phyloP scores from a whole-genome alignment of 805 yeast species.

The Ogataea saltuana region DNA sequence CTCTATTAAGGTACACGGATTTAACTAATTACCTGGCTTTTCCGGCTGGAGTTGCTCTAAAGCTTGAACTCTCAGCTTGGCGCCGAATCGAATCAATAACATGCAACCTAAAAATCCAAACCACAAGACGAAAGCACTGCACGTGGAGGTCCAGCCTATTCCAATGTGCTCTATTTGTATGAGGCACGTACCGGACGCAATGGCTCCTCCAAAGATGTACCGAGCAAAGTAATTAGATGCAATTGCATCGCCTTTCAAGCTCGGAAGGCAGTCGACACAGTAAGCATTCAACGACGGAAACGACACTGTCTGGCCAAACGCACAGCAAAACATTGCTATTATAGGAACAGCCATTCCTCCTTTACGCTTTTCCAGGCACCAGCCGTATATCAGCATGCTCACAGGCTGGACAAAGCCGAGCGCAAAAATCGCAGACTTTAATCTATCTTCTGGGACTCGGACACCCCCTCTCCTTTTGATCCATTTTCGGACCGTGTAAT shows the following conservation, averaged over 20 bases:
- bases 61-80: conserved; percentile 33
- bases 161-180: conserved; percentile 49
- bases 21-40: not conserved
- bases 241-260: conserved; percentile 54
- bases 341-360: conserved; percentile 61
- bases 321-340: conserved; percentile 48
- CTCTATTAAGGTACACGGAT: no score
- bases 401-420: conserved; percentile 48
- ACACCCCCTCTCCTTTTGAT: conserved; percentile 42
- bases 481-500: conserved; percentile 45
- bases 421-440: conserved; percentile 42
- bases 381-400: conserved; percentile 51
- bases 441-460: conserved; percentile 54
- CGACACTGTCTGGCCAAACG: conserved; percentile 50
- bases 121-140: conserved; percentile 46
- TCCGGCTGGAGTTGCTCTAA: conserved; percentile 5
- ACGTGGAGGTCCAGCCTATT: conserved; percentile 57
- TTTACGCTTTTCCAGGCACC: conserved; percentile 47
- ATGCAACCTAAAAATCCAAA: conserved; percentile 38
- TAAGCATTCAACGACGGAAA: conserved; percentile 58
- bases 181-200: conserved; percentile 52
- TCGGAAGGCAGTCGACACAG: conserved; percentile 59
- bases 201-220: conserved; percentile 48
- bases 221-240: conserved; percentile 54
- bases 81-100: conserved; percentile 42